Conservation (phyloP, 2,329 filamentous ascomycete genomes). For the Epichloe coenophiala region DNA sequence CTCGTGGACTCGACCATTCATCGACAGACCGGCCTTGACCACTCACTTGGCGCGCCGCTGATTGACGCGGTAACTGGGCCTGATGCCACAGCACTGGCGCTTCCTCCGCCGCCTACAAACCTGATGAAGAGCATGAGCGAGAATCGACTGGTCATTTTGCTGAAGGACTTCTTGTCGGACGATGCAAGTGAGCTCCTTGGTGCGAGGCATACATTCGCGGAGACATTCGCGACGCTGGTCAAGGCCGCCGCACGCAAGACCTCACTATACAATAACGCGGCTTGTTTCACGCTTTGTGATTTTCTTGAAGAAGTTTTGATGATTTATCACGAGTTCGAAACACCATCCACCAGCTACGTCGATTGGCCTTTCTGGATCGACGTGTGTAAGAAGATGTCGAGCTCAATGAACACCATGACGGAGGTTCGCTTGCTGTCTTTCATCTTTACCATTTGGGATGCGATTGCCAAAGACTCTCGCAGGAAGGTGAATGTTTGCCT, state of each 20-base stretch:
- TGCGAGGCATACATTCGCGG: conserved; percentile 57
- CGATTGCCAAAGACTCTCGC: conserved; percentile 48
- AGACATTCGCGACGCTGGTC: conserved; percentile 59
- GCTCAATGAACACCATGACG: conserved; percentile 78
- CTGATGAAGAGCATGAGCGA: conserved; percentile 73
- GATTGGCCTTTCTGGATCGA: conserved; percentile 80
- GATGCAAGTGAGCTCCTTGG: conserved; percentile 23
- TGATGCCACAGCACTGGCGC: conserved; percentile 52
- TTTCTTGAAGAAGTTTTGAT: conserved; percentile 72
- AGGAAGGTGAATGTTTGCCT: conserved; percentile 60
- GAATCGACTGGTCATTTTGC: conserved; percentile 68
- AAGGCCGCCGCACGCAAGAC: conserved; percentile 63
- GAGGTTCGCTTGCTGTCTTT: conserved; percentile 77
- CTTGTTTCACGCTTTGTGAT: conserved; percentile 83
- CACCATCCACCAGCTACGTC: conserved; percentile 35
- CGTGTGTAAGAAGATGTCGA: conserved; percentile 65
- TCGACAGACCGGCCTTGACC: conserved; percentile 46
- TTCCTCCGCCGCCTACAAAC: conserved; percentile 53
- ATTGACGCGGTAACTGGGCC: conserved; percentile 35
- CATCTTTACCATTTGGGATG: conserved; percentile 68
- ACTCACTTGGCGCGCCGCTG: conserved; percentile 27
- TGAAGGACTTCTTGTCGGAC: conserved; percentile 62
- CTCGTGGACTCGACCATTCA: conserved; percentile 76
- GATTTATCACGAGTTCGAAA: conserved; percentile 39
- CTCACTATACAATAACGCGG: conserved; percentile 67